A percentile compares a stretch with the other conserved stretches of the same genome.
Conservation (phyloP, 2,329 filamentous ascomycete species). For the Microsporum canis region DNA sequence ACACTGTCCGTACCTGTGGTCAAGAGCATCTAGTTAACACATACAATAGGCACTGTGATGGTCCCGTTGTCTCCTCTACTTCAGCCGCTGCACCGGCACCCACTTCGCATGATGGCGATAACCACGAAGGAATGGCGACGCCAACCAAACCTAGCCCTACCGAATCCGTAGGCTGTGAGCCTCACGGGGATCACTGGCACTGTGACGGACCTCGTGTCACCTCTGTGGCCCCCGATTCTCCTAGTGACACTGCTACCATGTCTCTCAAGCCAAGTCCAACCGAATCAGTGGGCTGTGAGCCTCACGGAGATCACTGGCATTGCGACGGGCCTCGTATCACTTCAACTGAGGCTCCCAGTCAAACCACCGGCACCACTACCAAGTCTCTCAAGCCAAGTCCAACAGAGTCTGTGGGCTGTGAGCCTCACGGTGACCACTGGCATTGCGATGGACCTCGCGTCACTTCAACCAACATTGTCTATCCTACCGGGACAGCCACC, state of each 20-base stretch:
- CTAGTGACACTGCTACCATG: slow-evolving; percentile 6
- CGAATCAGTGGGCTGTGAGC: slow-evolving; percentile 15
- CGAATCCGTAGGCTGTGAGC: slow-evolving; percentile 15
- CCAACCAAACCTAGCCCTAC: slow-evolving; percentile 12
- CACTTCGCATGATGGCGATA: background rate
- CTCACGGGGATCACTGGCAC: slow-evolving; percentile 18
- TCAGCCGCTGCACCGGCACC: background rate
- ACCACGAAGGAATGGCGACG: background rate
- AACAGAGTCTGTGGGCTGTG: slow-evolving; percentile 15
- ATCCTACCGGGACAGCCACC: background rate
- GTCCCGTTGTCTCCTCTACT: slow-evolving; percentile 12
- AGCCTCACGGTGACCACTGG: slow-evolving; percentile 9
- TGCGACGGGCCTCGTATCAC: slow-evolving; percentile 16
- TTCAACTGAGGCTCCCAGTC: background rate
- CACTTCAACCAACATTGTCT: background rate
- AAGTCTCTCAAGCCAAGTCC: slow-evolving; percentile 17
- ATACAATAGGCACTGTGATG: slow-evolving; percentile 22
- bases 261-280: slow-evolving; percentile 13
- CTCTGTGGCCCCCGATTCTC: background rate
- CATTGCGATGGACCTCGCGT: slow-evolving; percentile 2
- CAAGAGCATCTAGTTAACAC: background rate
- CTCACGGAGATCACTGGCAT: slow-evolving; percentile 18
- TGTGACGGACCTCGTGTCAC: slow-evolving; percentile 15
- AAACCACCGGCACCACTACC: background rate
- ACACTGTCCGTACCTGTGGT: background rate